Conservation (phyloP, 2,329 filamentous ascomycete species). For the Aspergillus sp. region DNA sequence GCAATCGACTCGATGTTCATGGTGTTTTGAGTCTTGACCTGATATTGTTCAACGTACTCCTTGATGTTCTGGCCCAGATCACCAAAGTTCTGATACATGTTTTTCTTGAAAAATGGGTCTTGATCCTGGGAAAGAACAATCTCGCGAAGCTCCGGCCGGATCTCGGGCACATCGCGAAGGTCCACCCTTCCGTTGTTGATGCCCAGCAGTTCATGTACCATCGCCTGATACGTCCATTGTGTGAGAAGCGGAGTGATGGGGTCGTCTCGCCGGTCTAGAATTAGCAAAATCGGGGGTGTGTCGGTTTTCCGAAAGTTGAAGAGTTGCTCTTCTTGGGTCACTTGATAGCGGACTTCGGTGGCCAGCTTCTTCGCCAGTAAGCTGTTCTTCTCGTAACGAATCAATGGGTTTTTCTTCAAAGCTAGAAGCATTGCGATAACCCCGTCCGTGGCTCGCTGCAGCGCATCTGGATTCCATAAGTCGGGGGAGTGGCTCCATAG, state of each 20-base stretch:
- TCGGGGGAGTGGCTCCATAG: conserved; percentile 83
- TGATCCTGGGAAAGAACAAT: conserved; percentile 95
- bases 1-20: conserved; percentile 95
- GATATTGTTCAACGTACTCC: conserved; percentile 98
- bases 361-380: conserved; percentile 87
- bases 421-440: conserved; percentile 79
- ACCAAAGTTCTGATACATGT: conserved; percentile 98
- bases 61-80: conserved; percentile 95
- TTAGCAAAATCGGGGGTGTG: conserved; percentile 85
- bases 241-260: conserved; percentile 91
- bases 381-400: conserved; percentile 90
- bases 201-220: conserved; percentile 94
- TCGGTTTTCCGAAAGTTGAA: conserved; percentile 96
- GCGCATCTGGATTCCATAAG: conserved; percentile 82
- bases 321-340: conserved; percentile 91
- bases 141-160: conserved; percentile 83
- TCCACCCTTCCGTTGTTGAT: conserved; percentile 95
- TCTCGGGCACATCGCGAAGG: conserved; percentile 76
- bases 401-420: conserved; percentile 93
- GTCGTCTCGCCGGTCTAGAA: conserved; percentile 89
- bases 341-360: conserved; percentile 84
- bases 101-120: conserved; percentile 98
- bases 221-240: conserved; percentile 99
- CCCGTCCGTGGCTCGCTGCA: conserved; percentile 84
- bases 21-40: conserved; percentile 93